Conservation (phyloP, 2,329 filamentous ascomycete species). For the Fusarium sp. region DNA sequence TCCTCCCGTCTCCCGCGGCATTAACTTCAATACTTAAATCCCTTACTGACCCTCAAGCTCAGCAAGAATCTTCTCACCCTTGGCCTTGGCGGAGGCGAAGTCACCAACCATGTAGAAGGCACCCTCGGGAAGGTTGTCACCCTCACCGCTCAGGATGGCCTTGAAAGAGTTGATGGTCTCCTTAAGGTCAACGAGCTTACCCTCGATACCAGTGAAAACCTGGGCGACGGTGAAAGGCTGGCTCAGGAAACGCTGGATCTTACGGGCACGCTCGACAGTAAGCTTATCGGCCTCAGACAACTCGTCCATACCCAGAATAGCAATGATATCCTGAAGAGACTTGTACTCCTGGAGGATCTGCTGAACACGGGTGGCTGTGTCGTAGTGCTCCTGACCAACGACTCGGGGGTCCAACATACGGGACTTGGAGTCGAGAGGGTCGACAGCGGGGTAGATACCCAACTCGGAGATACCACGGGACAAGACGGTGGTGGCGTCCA, state of each 20-base stretch:
- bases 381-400: conserved; percentile 97
- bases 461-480: conserved; percentile 99
- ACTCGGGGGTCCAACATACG: conserved; percentile 99
- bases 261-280: conserved; percentile 99
- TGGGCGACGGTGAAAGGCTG: conserved; percentile 95
- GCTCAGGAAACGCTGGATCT: conserved; percentile 99
- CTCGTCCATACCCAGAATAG: conserved; percentile 99
- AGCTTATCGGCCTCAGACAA: conserved; percentile 99
- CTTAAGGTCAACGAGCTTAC: conserved; percentile 97
- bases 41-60: conserved; percentile 79
- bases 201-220: conserved; percentile 94
- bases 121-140: conserved; percentile 94
- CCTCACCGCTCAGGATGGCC: conserved; percentile 93
- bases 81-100: conserved; percentile 89
- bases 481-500: conserved; percentile 99
- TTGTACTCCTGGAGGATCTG: conserved; percentile 99
- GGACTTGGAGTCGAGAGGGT: conserved; percentile 99
- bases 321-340: conserved; percentile 99
- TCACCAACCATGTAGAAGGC: conserved; percentile 98
- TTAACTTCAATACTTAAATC: conserved; percentile 53
- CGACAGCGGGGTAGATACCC: conserved; percentile 99
- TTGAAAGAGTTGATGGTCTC: conserved; percentile 98
- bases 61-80: conserved; percentile 99
- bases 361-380: conserved; percentile 93
- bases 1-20: conserved; percentile 50